Base-by-base conservation (phyloP, 768 basidiomycete genomes). In the Pulveroboletus ravenelii region DNA sequence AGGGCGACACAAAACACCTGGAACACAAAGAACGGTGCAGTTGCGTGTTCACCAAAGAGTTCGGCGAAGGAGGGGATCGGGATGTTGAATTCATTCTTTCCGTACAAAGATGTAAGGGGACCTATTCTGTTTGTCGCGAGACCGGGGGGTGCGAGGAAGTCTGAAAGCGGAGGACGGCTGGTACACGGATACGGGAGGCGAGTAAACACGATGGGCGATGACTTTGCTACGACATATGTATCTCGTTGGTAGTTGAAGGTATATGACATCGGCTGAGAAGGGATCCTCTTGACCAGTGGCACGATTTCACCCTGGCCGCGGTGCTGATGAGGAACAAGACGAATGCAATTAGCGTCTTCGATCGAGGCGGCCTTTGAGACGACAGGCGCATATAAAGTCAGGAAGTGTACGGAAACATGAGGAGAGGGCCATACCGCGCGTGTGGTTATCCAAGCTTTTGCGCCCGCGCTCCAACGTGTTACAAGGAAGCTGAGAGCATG, bases 11-110 rank as follows among this genome's bases (percentile, higher is more conserved):
- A 98, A 71, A 99, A 98, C 15, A 98, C 72, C 71, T 99, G 96
- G 71, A 99, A 99, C 25, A 99, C 96, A 69, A 99, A 99, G 79
- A 99, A 99, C 0, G 96, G 96, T 0, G 96, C 96, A 5, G 93
- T 94, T 1, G 95, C 93, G 63, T 99, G 96, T 73, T 99, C 96
- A 20, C 74, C 78, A 58, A 99, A 97, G 32, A 99, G 80, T 57
- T 93, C 89, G 10, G 79, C 77, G 64, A 99, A 99, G 1, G 89
- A 88, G 7, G 96, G 96, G 37, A 99, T 89, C 3, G 96, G 96
- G 55, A 99, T 97, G 65, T 96, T 83, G 71, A 97, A 98, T 62
- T 91, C 89, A 71, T 99, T 99, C 59, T 82, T 81, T 49, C 95
- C 96, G 63, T 91, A 99, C 18, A 93, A 74, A 7, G 74, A 73